These are phyloP conservation scores for Coleophoma eucalyptorum DNA, from an alignment of 2,329 filamentous ascomycete species.

Conservation along the genomic window DNA sequence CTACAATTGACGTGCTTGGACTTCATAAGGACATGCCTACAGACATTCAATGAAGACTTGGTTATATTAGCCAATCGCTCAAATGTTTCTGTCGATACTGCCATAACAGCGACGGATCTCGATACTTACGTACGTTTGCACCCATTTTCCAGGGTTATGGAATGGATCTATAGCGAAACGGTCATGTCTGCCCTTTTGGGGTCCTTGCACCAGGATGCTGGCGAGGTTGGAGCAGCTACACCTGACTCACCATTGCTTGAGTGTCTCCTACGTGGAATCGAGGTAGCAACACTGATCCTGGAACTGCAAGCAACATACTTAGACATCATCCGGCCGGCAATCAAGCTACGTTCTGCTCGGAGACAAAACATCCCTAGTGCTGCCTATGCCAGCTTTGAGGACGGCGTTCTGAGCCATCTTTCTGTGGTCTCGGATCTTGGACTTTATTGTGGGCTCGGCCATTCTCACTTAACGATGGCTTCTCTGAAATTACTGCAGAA, in stretches of 20 bases:
- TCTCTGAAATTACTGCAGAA: constrained; percentile 82
- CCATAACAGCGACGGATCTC: constrained; percentile 71
- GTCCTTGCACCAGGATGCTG: constrained; percentile 71
- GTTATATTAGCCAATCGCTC: constrained; percentile 81
- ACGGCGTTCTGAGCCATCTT: constrained; percentile 80
- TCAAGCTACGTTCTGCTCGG: constrained; percentile 63
- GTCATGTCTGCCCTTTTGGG: constrained; percentile 77
- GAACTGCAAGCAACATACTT: constrained; percentile 89
- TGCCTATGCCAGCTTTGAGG: constrained; percentile 85
- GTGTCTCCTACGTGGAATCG: constrained; percentile 73
- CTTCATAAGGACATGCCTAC: constrained; percentile 75
- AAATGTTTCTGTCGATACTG: constrained; percentile 68
- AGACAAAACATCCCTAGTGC: constrained; percentile 65
- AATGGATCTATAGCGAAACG: constrained; percentile 95
- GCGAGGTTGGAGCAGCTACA: constrained; percentile 66
- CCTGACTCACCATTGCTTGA: constrained; percentile 79
- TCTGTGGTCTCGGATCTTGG: constrained; percentile 78
- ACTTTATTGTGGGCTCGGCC: constrained; percentile 80
- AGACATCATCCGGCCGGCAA: constrained; percentile 76
- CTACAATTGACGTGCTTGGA: constrained; percentile 78
- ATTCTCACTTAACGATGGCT: constrained; percentile 74
- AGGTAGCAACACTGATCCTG: constrained; percentile 78
- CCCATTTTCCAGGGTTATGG: constrained; percentile 92
- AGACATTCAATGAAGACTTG: constrained; percentile 90
- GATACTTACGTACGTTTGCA: constrained; percentile 81